Evolutionary conservation across 2,329 filamentous ascomycete genomes (phyloP).

Genomic region (Fonsecaea multimorphosa): DNA sequence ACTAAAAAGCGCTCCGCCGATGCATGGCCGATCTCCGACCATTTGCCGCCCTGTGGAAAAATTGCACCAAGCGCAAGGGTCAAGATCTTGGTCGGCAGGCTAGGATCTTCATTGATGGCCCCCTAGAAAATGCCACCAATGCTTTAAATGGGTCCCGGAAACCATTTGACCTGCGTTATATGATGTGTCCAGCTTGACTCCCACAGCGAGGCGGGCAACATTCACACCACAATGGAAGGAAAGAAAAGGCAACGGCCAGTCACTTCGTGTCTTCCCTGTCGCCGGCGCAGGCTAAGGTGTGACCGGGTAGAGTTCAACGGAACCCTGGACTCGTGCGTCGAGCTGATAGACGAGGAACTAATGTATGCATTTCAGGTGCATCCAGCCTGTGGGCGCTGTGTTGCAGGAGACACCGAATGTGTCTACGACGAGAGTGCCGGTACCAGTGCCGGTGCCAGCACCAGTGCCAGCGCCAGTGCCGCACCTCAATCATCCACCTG

Average conservation of each 20-base stretch:
- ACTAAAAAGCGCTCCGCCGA: slow-evolving; percentile 3
- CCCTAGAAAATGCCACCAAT: neutral
- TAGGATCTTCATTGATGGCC: neutral
- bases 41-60: neutral
- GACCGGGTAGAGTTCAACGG: slow-evolving; percentile 21
- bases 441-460: slow-evolving; percentile 11
- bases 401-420: slow-evolving; percentile 19
- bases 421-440: slow-evolving; percentile 31
- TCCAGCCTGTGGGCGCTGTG: slow-evolving; percentile 29
- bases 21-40: slow-evolving; percentile 12
- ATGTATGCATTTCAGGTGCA: slow-evolving; percentile 18
- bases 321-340: neutral
- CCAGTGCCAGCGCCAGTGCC: neutral
- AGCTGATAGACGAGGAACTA: slow-evolving; percentile 14
- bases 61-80: neutral
- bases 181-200: neutral
- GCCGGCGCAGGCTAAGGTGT: slow-evolving; percentile 31
- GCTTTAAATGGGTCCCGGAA: neutral
- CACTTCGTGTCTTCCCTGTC: slow-evolving; percentile 31
- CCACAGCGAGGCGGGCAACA: neutral
- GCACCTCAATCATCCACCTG: neutral
- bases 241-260: slow-evolving; percentile 32
- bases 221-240: slow-evolving; percentile 14
- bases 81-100: neutral
- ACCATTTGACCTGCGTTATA: neutral